Evolutionary conservation across 768 basidiomycete genomes (phyloP).

Genomic region (Paxillus ammoniavirescens): DNA sequence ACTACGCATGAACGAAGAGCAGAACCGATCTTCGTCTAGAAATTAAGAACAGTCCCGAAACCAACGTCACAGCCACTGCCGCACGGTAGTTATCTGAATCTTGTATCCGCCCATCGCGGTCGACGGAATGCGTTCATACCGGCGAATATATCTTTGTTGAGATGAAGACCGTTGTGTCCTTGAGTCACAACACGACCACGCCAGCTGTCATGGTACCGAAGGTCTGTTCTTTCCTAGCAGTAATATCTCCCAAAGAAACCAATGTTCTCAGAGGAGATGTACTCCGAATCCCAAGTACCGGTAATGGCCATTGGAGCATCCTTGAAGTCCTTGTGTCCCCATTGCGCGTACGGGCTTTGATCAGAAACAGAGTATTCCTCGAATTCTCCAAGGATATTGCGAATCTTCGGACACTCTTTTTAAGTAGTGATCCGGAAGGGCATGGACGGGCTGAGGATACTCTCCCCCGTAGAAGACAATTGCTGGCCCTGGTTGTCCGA

Average conservation of each 20-base stretch:
- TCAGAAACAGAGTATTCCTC: slow-evolving; percentile 90
- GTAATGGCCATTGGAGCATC: slow-evolving; percentile 94
- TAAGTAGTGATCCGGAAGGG: slow-evolving; percentile 99
- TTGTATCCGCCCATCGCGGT: slow-evolving; percentile 98
- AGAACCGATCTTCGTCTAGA: slow-evolving; percentile 99
- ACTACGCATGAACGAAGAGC: no score
- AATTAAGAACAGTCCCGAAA: slow-evolving; percentile 98
- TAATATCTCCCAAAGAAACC: slow-evolving; percentile 93
- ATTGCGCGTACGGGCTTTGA: slow-evolving; percentile 94
- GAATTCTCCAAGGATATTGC: slow-evolving; percentile 96
- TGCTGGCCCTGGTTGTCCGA: slow-evolving; percentile 99
- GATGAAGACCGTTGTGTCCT: slow-evolving; percentile 96
- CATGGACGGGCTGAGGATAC: slow-evolving; percentile 97
- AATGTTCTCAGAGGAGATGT: slow-evolving; percentile 99
- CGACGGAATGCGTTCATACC: slow-evolving; percentile 99
- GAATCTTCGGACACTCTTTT: slow-evolving; percentile 98
- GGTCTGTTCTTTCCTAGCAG: slow-evolving; percentile 99
- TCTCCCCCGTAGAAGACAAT: slow-evolving; percentile 99
- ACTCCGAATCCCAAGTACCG: slow-evolving; percentile 83
- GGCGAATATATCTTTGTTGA: slow-evolving; percentile 99
- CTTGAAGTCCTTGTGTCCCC: slow-evolving; percentile 91
- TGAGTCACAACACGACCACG: slow-evolving; percentile 97
- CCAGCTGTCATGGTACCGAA: slow-evolving; percentile 98
- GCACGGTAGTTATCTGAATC: slow-evolving; percentile 98
- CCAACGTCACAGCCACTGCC: slow-evolving; percentile 99